Base-by-base conservation (phyloP, 179 eudicot species). In the Camellia oleifera region DNA sequence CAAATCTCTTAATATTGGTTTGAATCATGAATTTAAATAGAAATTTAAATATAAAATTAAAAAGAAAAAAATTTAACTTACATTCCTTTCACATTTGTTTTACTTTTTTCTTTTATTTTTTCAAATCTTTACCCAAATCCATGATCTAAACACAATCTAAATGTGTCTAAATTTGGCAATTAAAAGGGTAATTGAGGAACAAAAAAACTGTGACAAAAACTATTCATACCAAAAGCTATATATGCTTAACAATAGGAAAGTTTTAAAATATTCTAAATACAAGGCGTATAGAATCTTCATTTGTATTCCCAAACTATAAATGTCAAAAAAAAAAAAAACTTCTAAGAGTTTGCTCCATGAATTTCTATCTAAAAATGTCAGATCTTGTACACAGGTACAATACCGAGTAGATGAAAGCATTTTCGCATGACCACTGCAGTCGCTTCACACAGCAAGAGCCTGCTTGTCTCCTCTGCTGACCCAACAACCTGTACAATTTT, bases 361-460 rank as follows among this genome's bases (percentile, higher is more conserved):
- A 52, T n/a, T 44, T 50, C 23, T 32, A 44, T 53, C 72, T 15
- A 3, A 69, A 48, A 62, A 2, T 18, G 8, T 88, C 83, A 96
- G 72, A 96, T 90, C 85, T 91, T 92, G 91, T 92, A 90, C 13
- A 92, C 94, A 3, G 98, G 98, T 1, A 83, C 84, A 63, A 96
- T 94, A 44, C 96, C 99, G 32, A 96, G 93, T 45, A 96, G 83
- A 77, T 90, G 82, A 80, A 96, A 96, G 80, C 98, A 94, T 66
- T 90, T 83, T 78, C 97, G 89, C 97, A 92, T 94, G 10, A 92
- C 98, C 52, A 90, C 86, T 26, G 94, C 97, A n/a, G 98, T 92
- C 13, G 97, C 98, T 83, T 96, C 99, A 69, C 99, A 92, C 23
- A 96, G 62, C 84, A 91, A 80, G 12, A 96, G 90, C 58, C 97